Conservation (phyloP, 2,329 filamentous ascomycete genomes). For the Ilyonectria sp. region DNA sequence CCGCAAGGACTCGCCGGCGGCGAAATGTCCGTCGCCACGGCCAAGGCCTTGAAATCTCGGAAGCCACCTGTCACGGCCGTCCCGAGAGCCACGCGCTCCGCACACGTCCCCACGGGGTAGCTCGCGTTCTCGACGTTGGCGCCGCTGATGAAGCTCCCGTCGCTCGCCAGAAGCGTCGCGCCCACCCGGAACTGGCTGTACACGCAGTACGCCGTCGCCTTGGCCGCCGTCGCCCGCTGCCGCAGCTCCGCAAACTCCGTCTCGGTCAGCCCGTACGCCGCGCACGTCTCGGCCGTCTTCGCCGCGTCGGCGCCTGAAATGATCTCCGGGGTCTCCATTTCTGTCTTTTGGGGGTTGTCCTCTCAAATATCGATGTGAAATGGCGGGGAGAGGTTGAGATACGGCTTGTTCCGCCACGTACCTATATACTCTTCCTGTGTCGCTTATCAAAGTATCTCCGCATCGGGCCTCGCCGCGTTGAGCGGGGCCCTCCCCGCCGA, state of each 20-base stretch:
- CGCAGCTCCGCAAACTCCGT: conserved; percentile 77
- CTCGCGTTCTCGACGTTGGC: conserved; percentile 95
- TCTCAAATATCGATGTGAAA: conserved; percentile 1
- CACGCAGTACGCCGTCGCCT: conserved; percentile 87
- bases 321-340: conserved; percentile 44
- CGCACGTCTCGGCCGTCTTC: conserved; percentile 48
- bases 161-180: conserved; percentile 76
- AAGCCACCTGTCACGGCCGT: conserved; percentile 79
- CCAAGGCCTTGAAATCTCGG: conserved; percentile 80
- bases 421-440: conserved; percentile 29
- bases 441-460: conserved; percentile 43
- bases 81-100: conserved; percentile 90
- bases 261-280: conserved; percentile 65
- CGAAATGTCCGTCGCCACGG: conserved; percentile 85
- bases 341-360: not conserved
- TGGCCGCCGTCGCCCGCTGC: conserved; percentile 77
- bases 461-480: conserved; percentile 42
- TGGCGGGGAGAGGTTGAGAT: not conserved
- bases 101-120: conserved; percentile 96
- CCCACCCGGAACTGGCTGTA: conserved; percentile 96
- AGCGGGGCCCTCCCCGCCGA: conserved; percentile 46
- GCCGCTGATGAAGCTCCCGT: conserved; percentile 66
- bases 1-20: conserved; percentile 86
- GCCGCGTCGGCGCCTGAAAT: conserved; percentile 48
- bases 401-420: not conserved